These are phyloP conservation scores for Breviolum minutum DNA, from an alignment of 73 alveolate species.

Conservation along the genomic window DNA sequence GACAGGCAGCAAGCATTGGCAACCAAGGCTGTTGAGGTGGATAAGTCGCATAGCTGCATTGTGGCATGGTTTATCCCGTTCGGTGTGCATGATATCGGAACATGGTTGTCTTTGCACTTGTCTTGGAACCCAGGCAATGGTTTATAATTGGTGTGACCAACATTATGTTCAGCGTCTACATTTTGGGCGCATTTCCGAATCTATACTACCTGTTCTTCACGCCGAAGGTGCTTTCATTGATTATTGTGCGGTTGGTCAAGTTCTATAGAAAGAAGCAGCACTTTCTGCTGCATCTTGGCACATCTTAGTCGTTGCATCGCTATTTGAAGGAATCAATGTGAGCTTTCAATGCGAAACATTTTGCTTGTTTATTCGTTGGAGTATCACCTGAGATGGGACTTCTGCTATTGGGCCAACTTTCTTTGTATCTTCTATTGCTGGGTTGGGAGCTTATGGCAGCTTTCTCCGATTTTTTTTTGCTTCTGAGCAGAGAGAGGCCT, in stretches of 20 bases:
- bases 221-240: slow-evolving; percentile 69
- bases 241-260: slow-evolving; percentile 78
- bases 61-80: no score
- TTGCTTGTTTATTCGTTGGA: neutral
- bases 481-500: no score
- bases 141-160: slow-evolving; percentile 74
- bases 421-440: slow-evolving; percentile 93
- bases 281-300: slow-evolving; percentile 51
- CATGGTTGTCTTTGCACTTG: neutral
- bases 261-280: slow-evolving; percentile 87
- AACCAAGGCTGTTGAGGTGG: slow-evolving; percentile 64
- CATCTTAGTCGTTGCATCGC: neutral
- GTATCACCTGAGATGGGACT: slow-evolving; percentile 28
- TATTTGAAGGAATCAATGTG: neutral
- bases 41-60: neutral
- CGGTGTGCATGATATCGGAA: no score
- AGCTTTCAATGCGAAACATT: neutral
- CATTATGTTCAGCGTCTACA: slow-evolving; percentile 54
- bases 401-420: slow-evolving; percentile 95
- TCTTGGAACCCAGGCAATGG: slow-evolving; percentile 34
- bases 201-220: slow-evolving; percentile 78
- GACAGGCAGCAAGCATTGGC: slow-evolving; percentile 81
- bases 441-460: neutral
- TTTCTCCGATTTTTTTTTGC: neutral
- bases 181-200: slow-evolving; percentile 60